phyloP scores from a whole-genome alignment of 108 stramenopile genomes.

The Asterionellopsis glacialis region DNA sequence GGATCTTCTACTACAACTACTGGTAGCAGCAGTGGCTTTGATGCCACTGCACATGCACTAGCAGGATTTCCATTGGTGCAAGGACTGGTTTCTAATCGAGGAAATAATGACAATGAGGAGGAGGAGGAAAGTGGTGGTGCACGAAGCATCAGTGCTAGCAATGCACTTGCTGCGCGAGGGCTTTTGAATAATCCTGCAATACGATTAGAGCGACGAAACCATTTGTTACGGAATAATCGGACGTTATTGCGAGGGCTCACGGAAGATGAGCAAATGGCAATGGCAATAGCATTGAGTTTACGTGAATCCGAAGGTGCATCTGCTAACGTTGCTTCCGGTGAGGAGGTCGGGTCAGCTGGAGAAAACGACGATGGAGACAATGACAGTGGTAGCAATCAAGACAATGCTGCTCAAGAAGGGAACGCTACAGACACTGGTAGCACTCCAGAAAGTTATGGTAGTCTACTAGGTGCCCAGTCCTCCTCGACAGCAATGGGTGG shows the following conservation, averaged over 20 bases:
- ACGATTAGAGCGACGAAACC: constrained; percentile 1
- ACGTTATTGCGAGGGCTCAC: constrained; percentile 58
- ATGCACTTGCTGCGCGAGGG: not conserved
- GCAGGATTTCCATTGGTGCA: constrained; percentile 35
- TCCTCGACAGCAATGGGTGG: too few relatives aligned
- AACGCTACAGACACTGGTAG: too few relatives aligned
- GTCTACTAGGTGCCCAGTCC: too few relatives aligned
- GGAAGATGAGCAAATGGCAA: constrained; percentile 78
- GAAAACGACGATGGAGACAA: too few relatives aligned
- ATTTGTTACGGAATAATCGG: not conserved
- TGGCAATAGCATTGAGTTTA: constrained; percentile 83
- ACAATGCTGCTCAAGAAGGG: too few relatives aligned
- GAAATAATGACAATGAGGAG: constrained; percentile 5
- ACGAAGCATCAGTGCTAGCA: not conserved
- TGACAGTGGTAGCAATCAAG: too few relatives aligned
- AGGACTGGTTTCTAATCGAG: constrained; percentile 4
- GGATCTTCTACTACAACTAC: not conserved
- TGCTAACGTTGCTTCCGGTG: not conserved
- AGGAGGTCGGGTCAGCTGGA: not conserved
- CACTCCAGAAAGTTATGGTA: too few relatives aligned
- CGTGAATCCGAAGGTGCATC: constrained; percentile 26
- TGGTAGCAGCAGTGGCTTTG: constrained; percentile 3
- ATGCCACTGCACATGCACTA: constrained; percentile 14
- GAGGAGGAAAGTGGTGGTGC: constrained; percentile 3
- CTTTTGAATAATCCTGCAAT: constrained; percentile 4